phyloP scores from a whole-genome alignment of 1,284 basidiomycete genomes.

The Hymenochaete sp. region DNA sequence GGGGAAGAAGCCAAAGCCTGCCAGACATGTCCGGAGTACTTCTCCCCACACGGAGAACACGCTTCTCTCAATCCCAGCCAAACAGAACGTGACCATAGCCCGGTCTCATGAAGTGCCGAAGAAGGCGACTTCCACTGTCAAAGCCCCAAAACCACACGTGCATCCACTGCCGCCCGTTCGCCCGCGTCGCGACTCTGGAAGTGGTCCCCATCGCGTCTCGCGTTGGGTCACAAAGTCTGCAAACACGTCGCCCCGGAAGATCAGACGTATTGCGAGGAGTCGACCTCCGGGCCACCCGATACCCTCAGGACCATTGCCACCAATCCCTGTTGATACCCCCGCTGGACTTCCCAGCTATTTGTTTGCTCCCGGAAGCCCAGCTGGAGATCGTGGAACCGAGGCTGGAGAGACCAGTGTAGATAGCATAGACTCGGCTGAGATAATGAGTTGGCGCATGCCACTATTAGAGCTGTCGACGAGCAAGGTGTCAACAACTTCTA shows the following conservation, averaged over 20 bases:
- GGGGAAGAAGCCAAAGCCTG: slow-evolving; percentile 13
- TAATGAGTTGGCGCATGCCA: slow-evolving; percentile 16
- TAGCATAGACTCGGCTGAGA: slow-evolving; percentile 14
- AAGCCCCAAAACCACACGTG: too few relatives aligned
- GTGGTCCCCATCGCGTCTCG: neutral
- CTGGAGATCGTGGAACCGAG: neutral
- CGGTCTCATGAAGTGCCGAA: neutral
- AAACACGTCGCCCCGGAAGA: neutral
- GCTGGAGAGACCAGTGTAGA: slow-evolving; percentile 1
- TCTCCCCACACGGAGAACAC: too few relatives aligned
- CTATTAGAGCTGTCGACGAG: slow-evolving; percentile 4
- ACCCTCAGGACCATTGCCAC: slow-evolving; percentile 13
- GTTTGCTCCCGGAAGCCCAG: neutral
- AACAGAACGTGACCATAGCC: neutral
- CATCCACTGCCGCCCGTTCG: too few relatives aligned
- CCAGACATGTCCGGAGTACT: too few relatives aligned
- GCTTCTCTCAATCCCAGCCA: too few relatives aligned
- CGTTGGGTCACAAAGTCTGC: neutral
- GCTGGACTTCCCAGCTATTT: neutral
- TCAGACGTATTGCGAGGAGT: neutral
- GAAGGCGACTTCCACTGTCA: too few relatives aligned
- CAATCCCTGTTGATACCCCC: slow-evolving; percentile 4
- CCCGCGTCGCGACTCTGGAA: neutral
- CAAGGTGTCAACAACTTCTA: slow-evolving; percentile 7
- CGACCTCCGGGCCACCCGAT: slow-evolving; percentile 9